These are phyloP conservation scores for Calonectria montana DNA, from an alignment of 2,329 filamentous ascomycete genomes.

Conservation along the genomic window DNA sequence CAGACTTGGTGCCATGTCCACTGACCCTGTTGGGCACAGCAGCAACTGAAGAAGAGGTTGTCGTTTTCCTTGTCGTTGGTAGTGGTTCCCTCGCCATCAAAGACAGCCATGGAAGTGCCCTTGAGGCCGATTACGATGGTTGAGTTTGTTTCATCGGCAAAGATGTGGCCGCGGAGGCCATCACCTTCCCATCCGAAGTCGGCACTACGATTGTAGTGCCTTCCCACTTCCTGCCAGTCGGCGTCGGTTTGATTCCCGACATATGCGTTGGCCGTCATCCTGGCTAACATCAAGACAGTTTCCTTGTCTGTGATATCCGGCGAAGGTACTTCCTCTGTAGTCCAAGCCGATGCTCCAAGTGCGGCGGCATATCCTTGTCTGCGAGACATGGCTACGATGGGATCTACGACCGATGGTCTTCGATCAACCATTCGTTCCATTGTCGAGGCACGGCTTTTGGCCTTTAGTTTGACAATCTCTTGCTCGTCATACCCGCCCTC, in stretches of 20 bases:
- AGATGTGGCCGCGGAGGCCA: slow-evolving; percentile 91
- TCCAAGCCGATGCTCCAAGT: slow-evolving; percentile 83
- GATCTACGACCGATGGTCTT: slow-evolving; percentile 79
- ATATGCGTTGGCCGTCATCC: slow-evolving; percentile 92
- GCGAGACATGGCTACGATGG: slow-evolving; percentile 79
- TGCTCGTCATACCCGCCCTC: slow-evolving; percentile 67
- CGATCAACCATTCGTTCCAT: slow-evolving; percentile 89
- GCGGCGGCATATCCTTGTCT: slow-evolving; percentile 74
- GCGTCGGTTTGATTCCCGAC: slow-evolving; percentile 76
- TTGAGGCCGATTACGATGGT: slow-evolving; percentile 94
- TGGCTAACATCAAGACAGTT: slow-evolving; percentile 85
- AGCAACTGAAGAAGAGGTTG: slow-evolving; percentile 98
- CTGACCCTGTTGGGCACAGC: slow-evolving; percentile 92
- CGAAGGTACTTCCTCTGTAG: slow-evolving; percentile 78
- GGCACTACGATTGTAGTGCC: slow-evolving; percentile 83
- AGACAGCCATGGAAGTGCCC: slow-evolving; percentile 89
- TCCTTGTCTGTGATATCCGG: slow-evolving; percentile 89
- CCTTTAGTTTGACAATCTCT: slow-evolving; percentile 64
- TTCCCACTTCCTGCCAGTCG: slow-evolving; percentile 86
- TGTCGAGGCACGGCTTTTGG: slow-evolving; percentile 71
- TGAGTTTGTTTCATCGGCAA: slow-evolving; percentile 84
- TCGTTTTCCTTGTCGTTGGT: slow-evolving; percentile 98
- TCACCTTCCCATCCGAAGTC: slow-evolving; percentile 95
- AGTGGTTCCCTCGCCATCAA: slow-evolving; percentile 96
- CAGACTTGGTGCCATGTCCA: slow-evolving; percentile 93